phyloP scores from a whole-genome alignment of 495 filamentous ascomycete species.

The Hyphodiscus hymeniophilus region DNA sequence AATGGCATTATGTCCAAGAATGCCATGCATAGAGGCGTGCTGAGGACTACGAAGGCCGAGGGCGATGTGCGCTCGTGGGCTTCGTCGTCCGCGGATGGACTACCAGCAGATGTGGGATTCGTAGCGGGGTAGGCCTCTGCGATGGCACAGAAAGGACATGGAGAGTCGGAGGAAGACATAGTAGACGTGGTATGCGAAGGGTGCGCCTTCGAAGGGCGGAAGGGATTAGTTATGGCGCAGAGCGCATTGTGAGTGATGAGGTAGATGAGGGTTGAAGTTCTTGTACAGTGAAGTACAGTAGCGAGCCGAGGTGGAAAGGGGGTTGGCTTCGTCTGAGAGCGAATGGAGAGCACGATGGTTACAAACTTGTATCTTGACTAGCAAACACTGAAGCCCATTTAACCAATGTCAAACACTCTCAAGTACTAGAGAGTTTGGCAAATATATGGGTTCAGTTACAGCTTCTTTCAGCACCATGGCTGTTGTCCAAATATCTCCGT shows the following conservation, averaged over 20 bases:
- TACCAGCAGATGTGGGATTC: conserved; percentile 20
- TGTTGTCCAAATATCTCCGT: no score
- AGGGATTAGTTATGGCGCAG: conserved; percentile 3
- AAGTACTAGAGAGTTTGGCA: no score
- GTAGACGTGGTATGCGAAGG: neutral
- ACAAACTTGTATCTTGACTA: no score
- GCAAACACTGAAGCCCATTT: no score
- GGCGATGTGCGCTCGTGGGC: conserved; percentile 28
- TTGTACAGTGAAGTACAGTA: no score
- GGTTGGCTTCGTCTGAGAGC: no score
- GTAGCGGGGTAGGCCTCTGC: conserved; percentile 36
- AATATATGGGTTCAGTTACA: no score
- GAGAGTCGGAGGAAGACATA: neutral
- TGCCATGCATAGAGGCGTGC: conserved; percentile 62
- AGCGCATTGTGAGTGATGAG: neutral
- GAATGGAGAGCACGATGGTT: no score
- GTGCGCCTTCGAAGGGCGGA: neutral
- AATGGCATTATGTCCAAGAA: conserved; percentile 91
- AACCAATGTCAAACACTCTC: no score
- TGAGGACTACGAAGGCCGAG: conserved; percentile 61
- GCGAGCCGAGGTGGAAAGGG: no score
- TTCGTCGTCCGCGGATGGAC: no score
- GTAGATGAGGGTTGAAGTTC: neutral
- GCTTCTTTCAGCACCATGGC: no score
- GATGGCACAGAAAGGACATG: conserved; percentile 64